Base-by-base conservation (phyloP, 257 asterid genomes). In the Agastache rugosa region DNA sequence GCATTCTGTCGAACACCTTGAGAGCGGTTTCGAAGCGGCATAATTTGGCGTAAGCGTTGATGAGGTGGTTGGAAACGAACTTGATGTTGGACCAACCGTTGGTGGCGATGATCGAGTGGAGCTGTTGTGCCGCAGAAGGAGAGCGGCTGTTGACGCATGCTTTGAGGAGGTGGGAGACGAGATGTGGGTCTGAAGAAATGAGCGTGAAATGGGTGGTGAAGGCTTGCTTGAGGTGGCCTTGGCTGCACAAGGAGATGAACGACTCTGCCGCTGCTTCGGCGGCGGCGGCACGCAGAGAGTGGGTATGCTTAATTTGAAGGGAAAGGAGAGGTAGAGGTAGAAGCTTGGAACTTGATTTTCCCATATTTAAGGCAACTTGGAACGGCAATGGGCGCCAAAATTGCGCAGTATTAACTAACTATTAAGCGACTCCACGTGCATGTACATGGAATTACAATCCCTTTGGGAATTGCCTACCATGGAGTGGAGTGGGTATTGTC, bases 1-100 rank as follows among this genome's bases (percentile, higher is more conserved):
- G 91, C 93, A 94, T 83, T 76, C 23, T 79, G 60, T 84, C 88
- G 63, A 94, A 94, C 89, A 94, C 77, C 37, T 62, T 31, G 47
- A 73, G 73, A 0, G 96, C 97, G 34, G 22, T 58, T 0, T 69
- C 79, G 63, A 87, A 27, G 7, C 69, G 69, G 71, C 93, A 88
- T 22, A 90, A 39, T 75, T 94, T 94, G 2, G 85, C 22, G 71
- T 90, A 94, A 0, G 89, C 67, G 41, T 84, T 87, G 8, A 90
- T 70, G 34, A 94, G 86, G 84, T 90, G 89, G 82, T 94, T 92
- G 83, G 84, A 34, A 20, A 89, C 80, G 79, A 92, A 92, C 81
- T 79, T 90, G 83, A 77, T 55, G 29, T 62, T 69, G 63, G 84
- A 86, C 71, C 85, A 76, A 8, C 97, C 97, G 16, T 80, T 75